Base-by-base conservation (phyloP, 768 basidiomycete species). In the Mycena metata region DNA sequence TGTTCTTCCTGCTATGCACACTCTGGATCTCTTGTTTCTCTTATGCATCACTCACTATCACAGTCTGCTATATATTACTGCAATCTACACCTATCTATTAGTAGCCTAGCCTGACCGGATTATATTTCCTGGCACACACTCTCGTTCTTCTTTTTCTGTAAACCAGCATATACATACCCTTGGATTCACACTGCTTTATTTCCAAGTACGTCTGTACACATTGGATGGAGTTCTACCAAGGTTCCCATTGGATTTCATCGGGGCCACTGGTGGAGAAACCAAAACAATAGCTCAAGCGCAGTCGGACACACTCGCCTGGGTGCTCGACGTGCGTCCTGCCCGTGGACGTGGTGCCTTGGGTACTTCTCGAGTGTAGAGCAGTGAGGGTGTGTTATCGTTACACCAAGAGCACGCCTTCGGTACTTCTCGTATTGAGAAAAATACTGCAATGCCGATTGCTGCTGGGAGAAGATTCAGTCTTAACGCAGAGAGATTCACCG, bases 71-170 rank as follows among this genome's bases (percentile, higher is more conserved):
- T 66, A 65, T 71, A 64, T 63, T 66, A 71, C 70, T 64, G 70
- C 70, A 71, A 71, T 71, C 70, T 67, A 71, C 56, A 64, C 45
- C 59, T 67, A 71, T 71, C 70, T 71, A 67, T 71, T 61, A 50
- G 43, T 64, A 55, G 10, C 26, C 57, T 64, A 54, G 47, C 50
- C 42, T 56, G 51, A 47, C 61, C 57, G 59, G 63, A 65, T 56
- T 33, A 13, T 61, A 55, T 43, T 30, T 26, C 47, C 58, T 52
- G 50, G 47, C 64, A 45, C 65, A 66, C 64, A 66, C 64, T 15
- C 45, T 61, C 61, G 17, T 62, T 63, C 30, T 46, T 49, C 39
- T 63, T 33, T 19, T 54, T 55, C 13, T 67, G 65, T 60, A 69
- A 59, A 35, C 50, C 55, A 16, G 42, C 54, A 43, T 41, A 58